A percentile compares a stretch with the other conserved stretches of the same genome.
These are phyloP conservation scores for Talaromyces sp. DNA, from an alignment of 2,329 filamentous ascomycete species.

Conservation along the genomic window DNA sequence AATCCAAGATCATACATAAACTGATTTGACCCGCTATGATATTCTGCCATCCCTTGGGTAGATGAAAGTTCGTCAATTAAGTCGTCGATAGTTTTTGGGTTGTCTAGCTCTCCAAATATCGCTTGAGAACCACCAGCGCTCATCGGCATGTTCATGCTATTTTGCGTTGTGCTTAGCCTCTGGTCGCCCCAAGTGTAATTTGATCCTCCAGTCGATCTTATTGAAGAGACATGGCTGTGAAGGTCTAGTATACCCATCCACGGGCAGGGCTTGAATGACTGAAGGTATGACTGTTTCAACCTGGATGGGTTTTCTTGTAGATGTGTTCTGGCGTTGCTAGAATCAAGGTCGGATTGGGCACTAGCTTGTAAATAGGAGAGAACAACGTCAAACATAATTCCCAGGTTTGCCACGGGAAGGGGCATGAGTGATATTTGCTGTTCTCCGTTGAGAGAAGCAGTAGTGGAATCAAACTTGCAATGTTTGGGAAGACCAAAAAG, in stretches of 20 bases:
- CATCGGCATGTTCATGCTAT: background rate
- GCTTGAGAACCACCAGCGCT: background rate
- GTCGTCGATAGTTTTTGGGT: background rate
- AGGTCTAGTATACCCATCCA: background rate
- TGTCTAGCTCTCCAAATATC: background rate
- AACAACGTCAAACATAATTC: background rate
- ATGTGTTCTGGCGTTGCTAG: background rate
- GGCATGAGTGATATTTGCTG: background rate
- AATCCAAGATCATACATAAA: background rate
- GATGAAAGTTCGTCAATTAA: background rate
- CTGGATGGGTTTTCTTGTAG: background rate
- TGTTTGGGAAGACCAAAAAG: background rate
- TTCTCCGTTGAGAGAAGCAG: background rate
- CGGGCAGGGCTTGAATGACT: background rate
- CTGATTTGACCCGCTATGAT: background rate
- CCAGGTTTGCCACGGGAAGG: background rate
- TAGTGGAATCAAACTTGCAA: background rate
- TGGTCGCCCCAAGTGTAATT: background rate
- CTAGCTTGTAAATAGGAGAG: background rate
- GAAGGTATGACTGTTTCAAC: background rate
- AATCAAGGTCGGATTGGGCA: background rate
- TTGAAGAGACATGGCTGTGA: background rate
- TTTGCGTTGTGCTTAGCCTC: background rate
- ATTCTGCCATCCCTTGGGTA: background rate
- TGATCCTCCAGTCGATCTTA: background rate